Base-by-base conservation (phyloP, 2,329 filamentous ascomycete species). In the Arthrocladium fulminans region DNA sequence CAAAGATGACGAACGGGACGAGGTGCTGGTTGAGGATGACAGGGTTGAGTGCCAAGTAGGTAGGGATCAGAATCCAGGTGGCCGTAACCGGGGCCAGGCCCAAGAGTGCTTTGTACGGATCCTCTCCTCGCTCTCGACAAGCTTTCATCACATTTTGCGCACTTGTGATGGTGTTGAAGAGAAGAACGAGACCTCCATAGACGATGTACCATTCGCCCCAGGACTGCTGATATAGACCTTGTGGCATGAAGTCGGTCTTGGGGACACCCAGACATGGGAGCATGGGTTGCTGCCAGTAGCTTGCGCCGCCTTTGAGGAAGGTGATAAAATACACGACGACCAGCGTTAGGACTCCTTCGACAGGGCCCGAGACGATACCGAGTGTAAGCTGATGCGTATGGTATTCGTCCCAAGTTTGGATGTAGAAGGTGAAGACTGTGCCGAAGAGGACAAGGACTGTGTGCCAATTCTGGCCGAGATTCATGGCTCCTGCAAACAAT, bases 341-440 rank as follows among this genome's bases (percentile, higher is more conserved):
- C 17, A 98, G 76, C 34, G 87, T 88, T 40, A 97, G 70, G 48
- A 98, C 84, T 45, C 92, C 92, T 69, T 98, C 92, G 30, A 98
- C 92, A 3, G 92, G 92, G 0, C 92, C 92, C 55, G 90, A 96
- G 57, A 98, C 76, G 54, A 97, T 72, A 51, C 92, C 92, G 4
- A 98, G 79, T 1, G 88, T 96, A 41, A 98, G 78, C 2, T 89
- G 92, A 67, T 96, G 89, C 45, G 92, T 98, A 70, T 97, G 90
- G 70, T 97, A 98, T 66, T 97, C 92, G 63, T 98, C 92, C 92
- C 92, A 98, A 27, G 92, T 97, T 66, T 97, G 92, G 35, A 97
- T 84, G 67, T 97, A 97, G 68, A 98, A 98, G n/a, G 92, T 96
- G 60, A 94, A 74, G 51, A 90, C 80, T 5, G 86, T 83, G 58